phyloP scores from a whole-genome alignment of 2,329 filamentous ascomycete species.

The Oidium heveae region DNA sequence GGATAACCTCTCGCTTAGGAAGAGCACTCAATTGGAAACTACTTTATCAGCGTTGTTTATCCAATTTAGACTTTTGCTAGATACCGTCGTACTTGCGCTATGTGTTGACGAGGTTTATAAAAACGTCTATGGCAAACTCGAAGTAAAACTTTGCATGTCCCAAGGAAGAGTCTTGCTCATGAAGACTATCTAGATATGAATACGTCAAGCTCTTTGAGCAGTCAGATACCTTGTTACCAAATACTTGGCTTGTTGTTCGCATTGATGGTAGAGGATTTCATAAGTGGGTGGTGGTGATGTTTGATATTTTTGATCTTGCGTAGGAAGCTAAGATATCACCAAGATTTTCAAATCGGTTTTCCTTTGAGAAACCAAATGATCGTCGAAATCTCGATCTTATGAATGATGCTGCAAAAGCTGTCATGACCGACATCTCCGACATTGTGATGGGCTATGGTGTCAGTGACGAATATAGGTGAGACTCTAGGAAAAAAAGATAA shows the following conservation, averaged over 20 bases:
- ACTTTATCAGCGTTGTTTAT: too few species aligned
- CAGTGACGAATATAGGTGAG: conserved; percentile 72
- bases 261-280: conserved; percentile 89
- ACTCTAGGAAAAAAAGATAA: background rate
- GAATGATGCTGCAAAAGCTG: conserved; percentile 73
- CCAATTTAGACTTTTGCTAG: too few species aligned
- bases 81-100: too few species aligned
- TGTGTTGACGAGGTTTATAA: too few species aligned
- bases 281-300: conserved; percentile 32
- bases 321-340: background rate
- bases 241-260: conserved; percentile 87
- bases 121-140: background rate
- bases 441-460: conserved; percentile 75
- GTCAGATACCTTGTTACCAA: conserved; percentile 52
- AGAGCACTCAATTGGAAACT: too few species aligned
- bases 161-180: background rate
- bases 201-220: conserved; percentile 85
- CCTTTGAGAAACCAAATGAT: conserved; percentile 84
- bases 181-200: conserved; percentile 39
- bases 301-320: background rate
- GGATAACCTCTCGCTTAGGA: too few species aligned
- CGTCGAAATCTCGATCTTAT: conserved; percentile 67
- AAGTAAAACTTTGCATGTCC: background rate
- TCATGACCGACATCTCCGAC: conserved; percentile 64
- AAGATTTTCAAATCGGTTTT: conserved; percentile 61